Evolutionary conservation across 805 yeast species (phyloP).

Genomic region (Barnettozyma populi): DNA sequence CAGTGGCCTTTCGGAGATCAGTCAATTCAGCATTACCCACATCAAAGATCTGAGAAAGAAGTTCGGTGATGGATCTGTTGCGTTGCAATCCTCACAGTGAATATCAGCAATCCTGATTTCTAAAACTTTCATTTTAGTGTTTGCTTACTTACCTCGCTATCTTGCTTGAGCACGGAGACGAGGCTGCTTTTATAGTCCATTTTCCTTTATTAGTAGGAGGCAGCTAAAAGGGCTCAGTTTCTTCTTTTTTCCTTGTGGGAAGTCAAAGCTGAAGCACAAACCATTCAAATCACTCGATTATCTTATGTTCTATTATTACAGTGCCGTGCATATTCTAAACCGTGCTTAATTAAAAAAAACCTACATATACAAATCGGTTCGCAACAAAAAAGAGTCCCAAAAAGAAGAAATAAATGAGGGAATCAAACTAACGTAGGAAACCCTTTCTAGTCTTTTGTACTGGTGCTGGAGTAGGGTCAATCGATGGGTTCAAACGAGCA

Average conservation of each 20-base stretch:
- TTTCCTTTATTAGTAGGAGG: background rate
- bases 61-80: constrained; percentile 31
- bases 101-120: constrained; percentile 31
- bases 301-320: no score
- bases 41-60: constrained; percentile 20
- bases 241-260: background rate
- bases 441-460: constrained; percentile 69
- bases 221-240: constrained; percentile 3
- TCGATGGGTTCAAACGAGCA: constrained; percentile 41
- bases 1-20: constrained; percentile 8
- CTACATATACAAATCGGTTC: background rate
- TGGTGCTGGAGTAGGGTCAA: constrained; percentile 31
- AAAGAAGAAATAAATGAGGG: background rate
- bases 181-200: background rate
- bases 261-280: background rate
- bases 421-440: constrained; percentile 53
- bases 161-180: background rate
- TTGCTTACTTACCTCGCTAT: background rate
- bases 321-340: no score
- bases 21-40: background rate
- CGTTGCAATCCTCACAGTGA: constrained; percentile 55
- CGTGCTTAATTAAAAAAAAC: background rate
- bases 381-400: background rate
- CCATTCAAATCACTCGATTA: background rate
- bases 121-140: constrained; percentile 11